Base-by-base conservation (phyloP, 441 rosid species). In the Melastoma candidum region DNA sequence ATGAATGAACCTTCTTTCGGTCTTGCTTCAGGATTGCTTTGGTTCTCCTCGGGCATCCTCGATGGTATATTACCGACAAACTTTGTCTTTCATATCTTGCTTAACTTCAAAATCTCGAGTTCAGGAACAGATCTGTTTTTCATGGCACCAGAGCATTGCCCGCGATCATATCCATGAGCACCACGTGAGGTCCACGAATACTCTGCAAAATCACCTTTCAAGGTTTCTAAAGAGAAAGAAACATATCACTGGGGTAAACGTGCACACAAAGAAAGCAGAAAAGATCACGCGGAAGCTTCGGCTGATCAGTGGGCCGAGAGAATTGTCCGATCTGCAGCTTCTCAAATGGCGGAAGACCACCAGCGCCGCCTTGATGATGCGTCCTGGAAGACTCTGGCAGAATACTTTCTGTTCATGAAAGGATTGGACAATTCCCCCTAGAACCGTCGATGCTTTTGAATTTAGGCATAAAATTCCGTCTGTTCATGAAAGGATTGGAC, bases 291-390 rank as follows among this genome's bases (percentile, higher is more conserved):
- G 59, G 50, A 63, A 13, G 56, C 68, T 53, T 64, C 26, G 59
- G 62, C n/a, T 48, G 68, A 61, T 59, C 58, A 67, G 72, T 68
- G 58, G 66, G 54, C 57, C 4, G 66, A 12, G 69, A 62, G 17
- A 77, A 67, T 17, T 68, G 60, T 57, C 75, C 64, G 59, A 77
- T 70, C 78, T 76, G 76, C 77, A 90, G 60, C 81, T 82, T 85
- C 73, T 83, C 95, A 73, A 90, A 90, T 8, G 77, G 85, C 60
- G 98, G 98, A 56, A 93, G 85, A 51, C 83, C 88, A 52, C 76
- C 71, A 54, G 44, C 44, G 49, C 68, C 80, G 51, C 64, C 52
- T 67, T 81, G 86, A 65, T 78, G 73, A 22, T 76, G 55, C 60
- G 56, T 47, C 63, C 72, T 74, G 56, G 72, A 51, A 4, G 85